Evolutionary conservation across 2,329 filamentous ascomycete species (phyloP).

Genomic region (Lojkania enalia): DNA sequence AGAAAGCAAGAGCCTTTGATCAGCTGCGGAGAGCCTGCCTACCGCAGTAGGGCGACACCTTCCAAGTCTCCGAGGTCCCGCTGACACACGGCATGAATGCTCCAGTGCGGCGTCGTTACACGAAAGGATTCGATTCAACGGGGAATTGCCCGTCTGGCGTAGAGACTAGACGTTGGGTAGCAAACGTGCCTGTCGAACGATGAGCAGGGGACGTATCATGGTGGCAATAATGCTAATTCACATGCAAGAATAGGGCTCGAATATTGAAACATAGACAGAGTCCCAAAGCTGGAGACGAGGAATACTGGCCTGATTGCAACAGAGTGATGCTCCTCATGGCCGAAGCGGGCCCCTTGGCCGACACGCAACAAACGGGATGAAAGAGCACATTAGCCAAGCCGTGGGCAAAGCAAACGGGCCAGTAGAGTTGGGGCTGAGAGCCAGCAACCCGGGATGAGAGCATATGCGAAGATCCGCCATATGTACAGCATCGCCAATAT

Average conservation of each 20-base stretch:
- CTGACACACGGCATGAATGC: slow-evolving; percentile 34
- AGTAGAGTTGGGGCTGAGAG: slow-evolving; percentile 21
- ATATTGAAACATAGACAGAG: slow-evolving; percentile 14
- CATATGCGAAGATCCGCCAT: slow-evolving; percentile 28
- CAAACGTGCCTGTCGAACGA: slow-evolving; percentile 16
- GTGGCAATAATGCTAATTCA: slow-evolving; percentile 19
- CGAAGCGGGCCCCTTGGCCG: slow-evolving; percentile 29
- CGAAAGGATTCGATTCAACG: slow-evolving; percentile 24
- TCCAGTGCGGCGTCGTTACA: slow-evolving; percentile 33
- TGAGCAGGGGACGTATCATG: slow-evolving; percentile 11
- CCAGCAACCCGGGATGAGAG: slow-evolving; percentile 33
- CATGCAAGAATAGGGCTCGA: slow-evolving; percentile 19
- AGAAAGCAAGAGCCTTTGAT: slow-evolving; percentile 24
- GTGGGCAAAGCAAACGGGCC: slow-evolving; percentile 17
- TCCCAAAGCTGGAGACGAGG: slow-evolving; percentile 18
- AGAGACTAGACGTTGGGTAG: slow-evolving; percentile 21
- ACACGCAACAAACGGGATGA: slow-evolving; percentile 20
- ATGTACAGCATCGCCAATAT: slow-evolving; percentile 29
- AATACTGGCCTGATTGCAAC: slow-evolving; percentile 19
- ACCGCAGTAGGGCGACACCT: slow-evolving; percentile 26
- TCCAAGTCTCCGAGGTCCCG: slow-evolving; percentile 20
- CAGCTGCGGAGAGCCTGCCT: slow-evolving; percentile 17
- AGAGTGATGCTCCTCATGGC: slow-evolving; percentile 28
- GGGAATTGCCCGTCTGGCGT: slow-evolving; percentile 23
- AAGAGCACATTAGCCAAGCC: slow-evolving; percentile 17